A percentile compares a stretch with the other conserved stretches of the same genome.
Conservation (phyloP, 805 yeast species). For the Ogataea nitratoaversa region DNA sequence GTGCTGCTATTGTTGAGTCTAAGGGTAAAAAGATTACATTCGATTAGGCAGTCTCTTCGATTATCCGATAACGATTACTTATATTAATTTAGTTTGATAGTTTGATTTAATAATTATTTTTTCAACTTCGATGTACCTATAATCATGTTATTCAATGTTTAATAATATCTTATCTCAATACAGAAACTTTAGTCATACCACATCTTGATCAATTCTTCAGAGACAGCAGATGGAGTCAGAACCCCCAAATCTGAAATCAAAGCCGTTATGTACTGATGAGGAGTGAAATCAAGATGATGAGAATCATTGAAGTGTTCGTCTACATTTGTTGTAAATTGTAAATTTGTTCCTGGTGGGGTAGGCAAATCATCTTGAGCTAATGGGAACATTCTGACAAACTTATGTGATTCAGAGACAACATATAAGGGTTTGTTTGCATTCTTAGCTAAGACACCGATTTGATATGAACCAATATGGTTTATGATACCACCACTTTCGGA, state of each 20-base stretch:
- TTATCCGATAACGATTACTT: too few species aligned
- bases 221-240: constrained; percentile 93
- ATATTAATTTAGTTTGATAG: too few species aligned
- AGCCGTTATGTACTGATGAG: constrained; percentile 93
- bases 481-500: constrained; percentile 98
- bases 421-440: constrained; percentile 89
- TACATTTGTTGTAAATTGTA: constrained; percentile 39
- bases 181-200: constrained; percentile 74
- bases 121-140: too few species aligned
- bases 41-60: too few species aligned
- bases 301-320: constrained; percentile 32
- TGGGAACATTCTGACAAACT: constrained; percentile 94
- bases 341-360: constrained; percentile 38
- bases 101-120: too few species aligned
- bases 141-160: too few species aligned
- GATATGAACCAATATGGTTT: constrained; percentile 91
- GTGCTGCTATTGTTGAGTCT: constrained; percentile 83
- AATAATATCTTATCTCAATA: too few species aligned
- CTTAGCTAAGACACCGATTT: constrained; percentile 88
- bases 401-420: constrained; percentile 92
- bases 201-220: constrained; percentile 97
- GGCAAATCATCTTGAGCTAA: constrained; percentile 90
- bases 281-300: constrained; percentile 85
- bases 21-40: constrained; percentile 83
- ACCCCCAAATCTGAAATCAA: constrained; percentile 95